A percentile compares a stretch with the other conserved stretches of the same genome.
phyloP scores from a whole-genome alignment of 1,139 yeast genomes.

The Yamadazyma sp. region DNA sequence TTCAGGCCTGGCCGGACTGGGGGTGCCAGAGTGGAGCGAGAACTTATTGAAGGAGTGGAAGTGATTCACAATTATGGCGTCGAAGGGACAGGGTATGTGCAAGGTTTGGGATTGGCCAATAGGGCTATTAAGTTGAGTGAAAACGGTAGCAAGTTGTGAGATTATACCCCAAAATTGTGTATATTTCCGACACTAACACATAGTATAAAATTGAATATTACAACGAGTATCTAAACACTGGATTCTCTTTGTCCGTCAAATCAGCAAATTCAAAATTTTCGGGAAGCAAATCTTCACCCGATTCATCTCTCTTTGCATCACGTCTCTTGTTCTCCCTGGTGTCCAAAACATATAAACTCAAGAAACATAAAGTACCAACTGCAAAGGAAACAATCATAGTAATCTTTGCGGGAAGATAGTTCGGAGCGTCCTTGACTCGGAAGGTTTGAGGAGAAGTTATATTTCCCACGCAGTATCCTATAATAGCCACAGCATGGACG shows the following conservation, averaged over 20 bases:
- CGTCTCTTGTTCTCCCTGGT: constrained; percentile 24
- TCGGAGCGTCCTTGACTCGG: constrained; percentile 51
- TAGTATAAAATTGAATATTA: too few species aligned
- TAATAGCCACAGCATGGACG: constrained; percentile 19
- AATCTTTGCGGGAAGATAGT: constrained; percentile 46
- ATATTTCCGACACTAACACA: too few species aligned
- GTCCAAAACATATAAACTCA: constrained; percentile 22
- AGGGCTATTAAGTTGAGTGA: constrained; percentile 2
- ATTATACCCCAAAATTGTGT: too few species aligned
- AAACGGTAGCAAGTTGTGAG: not conserved
- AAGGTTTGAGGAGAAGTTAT: constrained; percentile 70
- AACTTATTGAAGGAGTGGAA: constrained; percentile 26
- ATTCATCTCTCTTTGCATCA: constrained; percentile 21
- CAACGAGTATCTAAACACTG: constrained; percentile 51
- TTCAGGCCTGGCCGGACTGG: constrained; percentile 70
- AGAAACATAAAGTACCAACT: constrained; percentile 28
- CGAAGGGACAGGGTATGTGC: constrained; percentile 48
- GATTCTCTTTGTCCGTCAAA: constrained; percentile 65
- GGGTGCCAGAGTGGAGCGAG: constrained; percentile 62
- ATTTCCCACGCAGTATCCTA: constrained; percentile 67
- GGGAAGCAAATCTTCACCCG: constrained; percentile 9
- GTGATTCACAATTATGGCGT: constrained; percentile 51
- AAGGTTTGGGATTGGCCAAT: constrained; percentile 45
- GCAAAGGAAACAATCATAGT: constrained; percentile 7
- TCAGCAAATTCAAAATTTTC: constrained; percentile 56